These are phyloP conservation scores for Trypethelium eluteriae DNA, from an alignment of 495 filamentous ascomycete species.

Conservation along the genomic window DNA sequence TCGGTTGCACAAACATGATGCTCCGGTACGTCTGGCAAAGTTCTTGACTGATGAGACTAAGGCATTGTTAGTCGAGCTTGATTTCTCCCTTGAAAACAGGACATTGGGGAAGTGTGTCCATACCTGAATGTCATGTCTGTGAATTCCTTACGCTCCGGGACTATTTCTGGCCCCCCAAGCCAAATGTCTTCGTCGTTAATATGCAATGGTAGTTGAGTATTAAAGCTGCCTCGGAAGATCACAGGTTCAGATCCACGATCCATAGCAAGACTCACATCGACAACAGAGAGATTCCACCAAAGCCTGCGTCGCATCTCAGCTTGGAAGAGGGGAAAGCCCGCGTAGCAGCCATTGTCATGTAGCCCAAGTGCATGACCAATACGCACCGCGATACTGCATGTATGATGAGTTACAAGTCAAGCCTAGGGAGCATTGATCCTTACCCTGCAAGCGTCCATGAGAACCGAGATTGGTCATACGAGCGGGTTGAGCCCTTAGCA, in stretches of 20 bases:
- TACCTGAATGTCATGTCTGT: slow-evolving; percentile 18
- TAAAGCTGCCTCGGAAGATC: slow-evolving; percentile 11
- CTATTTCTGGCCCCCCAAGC: slow-evolving; percentile 1
- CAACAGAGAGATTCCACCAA: slow-evolving; percentile 14
- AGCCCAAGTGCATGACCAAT: slow-evolving; percentile 16
- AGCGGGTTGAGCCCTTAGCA: not conserved
- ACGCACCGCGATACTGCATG: slow-evolving; percentile 12
- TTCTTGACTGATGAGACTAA: not conserved
- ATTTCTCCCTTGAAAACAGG: not conserved
- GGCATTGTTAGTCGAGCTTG: not conserved
- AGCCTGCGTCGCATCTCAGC: slow-evolving; percentile 18
- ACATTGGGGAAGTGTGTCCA: not conserved
- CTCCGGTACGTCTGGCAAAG: not conserved
- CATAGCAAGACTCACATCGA: slow-evolving; percentile 5
- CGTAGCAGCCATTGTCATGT: slow-evolving; percentile 6
- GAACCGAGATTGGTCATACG: not conserved
- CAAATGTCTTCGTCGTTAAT: slow-evolving; percentile 17
- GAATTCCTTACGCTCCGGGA: not conserved
- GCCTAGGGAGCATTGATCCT: not conserved
- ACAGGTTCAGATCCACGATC: slow-evolving; percentile 14
- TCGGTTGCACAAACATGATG: not conserved
- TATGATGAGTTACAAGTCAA: not conserved
- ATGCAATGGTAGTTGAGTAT: slow-evolving; percentile 13
- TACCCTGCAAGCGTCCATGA: not conserved
- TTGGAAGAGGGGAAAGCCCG: slow-evolving; percentile 8